These are phyloP conservation scores for Marvania coccoides DNA, from an alignment of 139 green algal species.

Conservation along the genomic window DNA sequence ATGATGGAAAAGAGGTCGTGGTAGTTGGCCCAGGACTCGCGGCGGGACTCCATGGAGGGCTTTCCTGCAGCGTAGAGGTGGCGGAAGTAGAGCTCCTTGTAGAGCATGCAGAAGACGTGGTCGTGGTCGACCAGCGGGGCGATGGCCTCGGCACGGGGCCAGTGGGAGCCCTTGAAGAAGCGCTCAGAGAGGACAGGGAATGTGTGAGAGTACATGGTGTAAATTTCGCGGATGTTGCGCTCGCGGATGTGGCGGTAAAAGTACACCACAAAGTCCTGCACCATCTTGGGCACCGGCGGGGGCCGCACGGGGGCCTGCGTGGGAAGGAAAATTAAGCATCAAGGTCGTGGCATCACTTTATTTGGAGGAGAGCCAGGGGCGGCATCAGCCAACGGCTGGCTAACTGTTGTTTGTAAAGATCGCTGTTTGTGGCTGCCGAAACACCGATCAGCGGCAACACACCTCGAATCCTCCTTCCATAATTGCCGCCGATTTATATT, in stretches of 20 bases:
- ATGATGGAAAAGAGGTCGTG: constrained; percentile 83
- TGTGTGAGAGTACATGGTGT: constrained; percentile 92
- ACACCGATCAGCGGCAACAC: neutral
- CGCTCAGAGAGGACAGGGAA: constrained; percentile 91
- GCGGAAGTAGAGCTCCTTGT: constrained; percentile 97
- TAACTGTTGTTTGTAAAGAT: neutral
- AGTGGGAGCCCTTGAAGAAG: constrained; percentile 87
- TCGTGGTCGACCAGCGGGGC: constrained; percentile 88
- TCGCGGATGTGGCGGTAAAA: constrained; percentile 95
- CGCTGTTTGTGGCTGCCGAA: no score
- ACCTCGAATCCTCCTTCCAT: neutral
- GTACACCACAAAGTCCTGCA: constrained; percentile 94
- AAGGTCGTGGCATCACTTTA: neutral
- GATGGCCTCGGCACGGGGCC: constrained; percentile 80
- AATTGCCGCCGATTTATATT: neutral
- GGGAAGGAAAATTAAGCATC: neutral
- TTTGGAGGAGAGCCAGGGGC: neutral
- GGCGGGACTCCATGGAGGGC: constrained; percentile 69
- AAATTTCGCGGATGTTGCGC: constrained; percentile 93
- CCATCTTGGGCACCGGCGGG: constrained; percentile 73
- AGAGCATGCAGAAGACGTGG: constrained; percentile 97
- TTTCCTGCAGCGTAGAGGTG: constrained; percentile 81
- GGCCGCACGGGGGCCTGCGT: constrained; percentile 10
- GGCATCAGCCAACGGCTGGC: neutral
- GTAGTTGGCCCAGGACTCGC: constrained; percentile 94